phyloP scores from a whole-genome alignment of 306 rosid genomes.

The Astragalus membranaceus region DNA sequence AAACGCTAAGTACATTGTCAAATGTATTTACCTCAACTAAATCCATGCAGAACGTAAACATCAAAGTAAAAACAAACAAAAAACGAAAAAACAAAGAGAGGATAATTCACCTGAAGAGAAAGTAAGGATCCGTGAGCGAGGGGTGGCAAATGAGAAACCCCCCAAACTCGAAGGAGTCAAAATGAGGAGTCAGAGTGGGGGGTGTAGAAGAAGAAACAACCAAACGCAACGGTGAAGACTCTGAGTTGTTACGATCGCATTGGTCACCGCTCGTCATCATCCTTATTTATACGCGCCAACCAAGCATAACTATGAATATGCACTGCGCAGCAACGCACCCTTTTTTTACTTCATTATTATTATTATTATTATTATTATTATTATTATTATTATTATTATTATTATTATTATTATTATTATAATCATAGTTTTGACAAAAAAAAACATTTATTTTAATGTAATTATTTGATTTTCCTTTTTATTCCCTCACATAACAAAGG shows the following conservation, averaged over 20 bases:
- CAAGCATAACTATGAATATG: neutral
- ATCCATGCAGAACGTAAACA: neutral
- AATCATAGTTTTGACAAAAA: too few relatives aligned
- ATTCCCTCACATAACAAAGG: too few relatives aligned
- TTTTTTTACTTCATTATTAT: neutral
- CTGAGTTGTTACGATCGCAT: constrained; percentile 24
- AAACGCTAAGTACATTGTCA: constrained; percentile 4
- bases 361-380: neutral
- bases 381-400: too few relatives aligned
- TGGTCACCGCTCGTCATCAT: constrained; percentile 18
- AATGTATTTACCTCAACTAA: constrained; percentile 7
- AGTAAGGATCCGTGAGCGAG: neutral
- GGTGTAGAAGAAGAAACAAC: constrained; percentile 7
- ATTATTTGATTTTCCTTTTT: too few relatives aligned
- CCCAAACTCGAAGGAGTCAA: constrained; percentile 27
- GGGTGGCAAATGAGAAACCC: constrained; percentile 16
- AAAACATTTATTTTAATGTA: too few relatives aligned
- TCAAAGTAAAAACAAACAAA: neutral
- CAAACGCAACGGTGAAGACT: constrained; percentile 21
- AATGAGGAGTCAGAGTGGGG: constrained; percentile 8
- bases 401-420: too few relatives aligned
- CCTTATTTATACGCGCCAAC: constrained; percentile 26
- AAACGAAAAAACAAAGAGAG: neutral
- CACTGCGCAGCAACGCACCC: neutral
- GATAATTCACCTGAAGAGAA: constrained; percentile 13